Evolutionary conservation across 495 filamentous ascomycete genomes (phyloP), one percentile per base, ranked within the genome.

Genomic region (Usnea hakonensis): DNA sequence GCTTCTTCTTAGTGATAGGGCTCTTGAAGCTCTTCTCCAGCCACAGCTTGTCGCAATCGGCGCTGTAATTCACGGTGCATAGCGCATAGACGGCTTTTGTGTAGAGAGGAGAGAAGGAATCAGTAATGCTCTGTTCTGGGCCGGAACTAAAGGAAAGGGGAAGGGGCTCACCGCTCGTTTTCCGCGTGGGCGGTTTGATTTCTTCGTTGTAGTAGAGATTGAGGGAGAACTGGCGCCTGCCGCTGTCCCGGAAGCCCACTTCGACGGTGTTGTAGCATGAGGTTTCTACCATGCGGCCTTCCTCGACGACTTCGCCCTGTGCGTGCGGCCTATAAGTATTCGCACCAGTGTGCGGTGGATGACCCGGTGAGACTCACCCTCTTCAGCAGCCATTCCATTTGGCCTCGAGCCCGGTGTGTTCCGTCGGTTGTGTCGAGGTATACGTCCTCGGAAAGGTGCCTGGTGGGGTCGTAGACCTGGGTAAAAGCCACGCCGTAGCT

Each of bases 301-400:
- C 60, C 26, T 57, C 54, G 8, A 66, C 60, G 9, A 38, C 54
- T 30, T 66, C 64, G 28, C 64, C 64, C 60, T 66, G 38, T 41
- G 32, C 3, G 44, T 8, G 5, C 14, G 14, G 28, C 37, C n/a
- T n/a, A n/a, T n/a, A n/a, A 48, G 26, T 13, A 23, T 36, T 58
- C 16, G 17, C 32, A 38, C 5, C 7, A n/a, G 13, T 43, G 7
- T n/a, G 17, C 23, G 30, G 23, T 23, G 23, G 11, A 50, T 0
- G n/a, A n/a, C n/a, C n/a, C 30, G 55, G 32, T 28, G 17, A 8
- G 8, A 32, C 64, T 35, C 19, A 66, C 64, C 37, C 54, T 48
- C 35, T 57, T 43, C 54, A 66, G 32, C 19, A 58, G 53, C 60
- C 64, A 66, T 17, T 30, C 21, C 60, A 63, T 66, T 23, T 66